Conservation (phyloP, 2,329 filamentous ascomycete genomes). For the Mollisiaceae sp. region DNA sequence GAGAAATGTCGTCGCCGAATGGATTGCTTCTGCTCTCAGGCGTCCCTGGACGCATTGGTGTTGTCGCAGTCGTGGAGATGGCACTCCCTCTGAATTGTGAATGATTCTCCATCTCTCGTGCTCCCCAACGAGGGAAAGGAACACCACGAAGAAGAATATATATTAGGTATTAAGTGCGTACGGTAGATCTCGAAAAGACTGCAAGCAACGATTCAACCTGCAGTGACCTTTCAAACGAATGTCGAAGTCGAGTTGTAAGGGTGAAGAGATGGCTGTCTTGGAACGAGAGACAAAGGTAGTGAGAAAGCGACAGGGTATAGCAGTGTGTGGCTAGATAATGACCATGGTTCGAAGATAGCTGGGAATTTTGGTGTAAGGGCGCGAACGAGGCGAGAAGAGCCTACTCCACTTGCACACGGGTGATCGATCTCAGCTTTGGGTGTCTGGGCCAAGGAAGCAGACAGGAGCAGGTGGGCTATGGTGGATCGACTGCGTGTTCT, state of each 20-base stretch:
- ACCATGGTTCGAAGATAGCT: slow-evolving; percentile 17
- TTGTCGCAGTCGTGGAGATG: slow-evolving; percentile 41
- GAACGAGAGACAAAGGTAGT: slow-evolving; percentile 12
- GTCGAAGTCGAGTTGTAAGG: slow-evolving; percentile 13
- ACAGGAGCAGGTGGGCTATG: neutral
- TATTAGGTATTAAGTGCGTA: slow-evolving; percentile 28
- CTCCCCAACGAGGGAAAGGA: slow-evolving; percentile 16
- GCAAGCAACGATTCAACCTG: slow-evolving; percentile 14
- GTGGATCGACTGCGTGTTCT: too few relatives aligned
- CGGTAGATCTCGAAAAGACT: slow-evolving; percentile 10
- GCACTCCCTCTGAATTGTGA: slow-evolving; percentile 32
- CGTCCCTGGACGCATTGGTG: slow-evolving; percentile 45
- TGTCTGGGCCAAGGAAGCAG: neutral
- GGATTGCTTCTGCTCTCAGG: slow-evolving; percentile 43
- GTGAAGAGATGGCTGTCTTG: slow-evolving; percentile 16
- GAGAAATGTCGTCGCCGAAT: slow-evolving; percentile 39
- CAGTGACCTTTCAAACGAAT: slow-evolving; percentile 23
- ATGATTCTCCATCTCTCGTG: slow-evolving; percentile 26
- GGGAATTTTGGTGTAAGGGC: slow-evolving; percentile 17
- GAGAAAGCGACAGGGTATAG: slow-evolving; percentile 23
- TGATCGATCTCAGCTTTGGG: slow-evolving; percentile 28
- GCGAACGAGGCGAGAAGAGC: slow-evolving; percentile 7
- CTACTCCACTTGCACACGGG: slow-evolving; percentile 21
- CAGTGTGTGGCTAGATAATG: slow-evolving; percentile 21
- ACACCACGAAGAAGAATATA: slow-evolving; percentile 15